Base-by-base conservation (phyloP, 495 filamentous ascomycete genomes). In the Elaphomyces granulatus region DNA sequence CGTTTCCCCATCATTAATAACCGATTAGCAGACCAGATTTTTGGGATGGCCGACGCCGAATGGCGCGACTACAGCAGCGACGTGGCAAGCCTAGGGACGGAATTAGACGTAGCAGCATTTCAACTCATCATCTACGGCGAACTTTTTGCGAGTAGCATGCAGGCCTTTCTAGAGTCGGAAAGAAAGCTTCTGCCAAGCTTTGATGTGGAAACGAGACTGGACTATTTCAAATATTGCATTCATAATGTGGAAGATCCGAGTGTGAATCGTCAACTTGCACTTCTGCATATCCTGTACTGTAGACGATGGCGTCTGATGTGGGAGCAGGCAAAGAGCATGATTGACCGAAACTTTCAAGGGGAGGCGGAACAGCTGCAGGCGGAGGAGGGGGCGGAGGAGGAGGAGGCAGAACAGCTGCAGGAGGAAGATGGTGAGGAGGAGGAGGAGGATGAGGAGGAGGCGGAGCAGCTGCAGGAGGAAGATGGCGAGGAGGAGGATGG, bases 71-170 rank as follows among this genome's bases (percentile, higher is more conserved):
- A 46, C 16, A n/a, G 3, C 1, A 46, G 46, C 42, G 56, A 59
- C 19, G 45, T 55, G 0, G 41, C 46, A 23, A 63, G 55, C 9
- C 42, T 61, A 3, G 46, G 56, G 1, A 43, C 42, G 8, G 53
- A 54, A n/a, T 40, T 50, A 26, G 18, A 50, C 40, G 21, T 45
- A 26, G 21, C 46, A 20, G n/a, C 63, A 31, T 55, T 54, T 44
- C 50, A 58, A n/a, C 38, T 63, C 12, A 44, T 53, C n/a, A 62
- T 58, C 34, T 65, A 65, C 33, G 58, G 60, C 12, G 58, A 55
- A 41, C 28, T 65, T 7, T 65, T 65, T 45, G 56, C 47, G 1
- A 42, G 42, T 2, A 49, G 47, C 12, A 44, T 62, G 23, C 46
- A 57, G 1, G 20, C 50, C 8, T 39, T 49, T 17, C 41, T 58